These are phyloP conservation scores for Pseudogymnoascus sp. DNA, from an alignment of 2,329 filamentous ascomycete genomes.

Conservation along the genomic window DNA sequence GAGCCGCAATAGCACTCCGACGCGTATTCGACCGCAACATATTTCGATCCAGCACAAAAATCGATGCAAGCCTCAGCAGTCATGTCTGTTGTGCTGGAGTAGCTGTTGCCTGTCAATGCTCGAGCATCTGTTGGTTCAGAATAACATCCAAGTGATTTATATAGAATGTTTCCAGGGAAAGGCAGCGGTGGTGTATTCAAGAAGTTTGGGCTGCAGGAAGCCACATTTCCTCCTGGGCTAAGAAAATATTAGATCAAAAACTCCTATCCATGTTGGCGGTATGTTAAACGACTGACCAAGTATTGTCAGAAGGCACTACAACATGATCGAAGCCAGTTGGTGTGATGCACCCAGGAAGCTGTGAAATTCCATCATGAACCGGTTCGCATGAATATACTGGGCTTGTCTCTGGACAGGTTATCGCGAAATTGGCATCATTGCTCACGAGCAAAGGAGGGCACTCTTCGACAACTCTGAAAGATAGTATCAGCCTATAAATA, in stretches of 20 bases:
- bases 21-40: conserved; percentile 9
- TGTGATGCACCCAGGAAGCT: conserved; percentile 51
- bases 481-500: no score
- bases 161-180: conserved; percentile 11
- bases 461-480: no score
- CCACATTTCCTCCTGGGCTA: no score
- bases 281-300: conserved; percentile 23
- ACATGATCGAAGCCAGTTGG: neutral
- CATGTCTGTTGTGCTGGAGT: conserved; percentile 8
- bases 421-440: no score
- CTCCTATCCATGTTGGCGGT: conserved; percentile 12
- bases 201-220: neutral
- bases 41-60: conserved; percentile 1
- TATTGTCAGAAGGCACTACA: conserved; percentile 36
- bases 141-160: conserved; percentile 2
- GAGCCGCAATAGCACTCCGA: conserved; percentile 2
- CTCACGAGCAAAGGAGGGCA: no score
- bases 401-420: no score
- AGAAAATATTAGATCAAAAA: no score
- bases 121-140: neutral
- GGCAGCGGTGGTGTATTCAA: neutral
- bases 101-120: neutral
- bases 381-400: conserved; percentile 41
- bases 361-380: conserved; percentile 46
- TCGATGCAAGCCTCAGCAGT: neutral